A percentile compares a stretch with the other conserved stretches of the same genome.
Conservation (phyloP, 768 basidiomycete species). For the Suillus plorans region DNA sequence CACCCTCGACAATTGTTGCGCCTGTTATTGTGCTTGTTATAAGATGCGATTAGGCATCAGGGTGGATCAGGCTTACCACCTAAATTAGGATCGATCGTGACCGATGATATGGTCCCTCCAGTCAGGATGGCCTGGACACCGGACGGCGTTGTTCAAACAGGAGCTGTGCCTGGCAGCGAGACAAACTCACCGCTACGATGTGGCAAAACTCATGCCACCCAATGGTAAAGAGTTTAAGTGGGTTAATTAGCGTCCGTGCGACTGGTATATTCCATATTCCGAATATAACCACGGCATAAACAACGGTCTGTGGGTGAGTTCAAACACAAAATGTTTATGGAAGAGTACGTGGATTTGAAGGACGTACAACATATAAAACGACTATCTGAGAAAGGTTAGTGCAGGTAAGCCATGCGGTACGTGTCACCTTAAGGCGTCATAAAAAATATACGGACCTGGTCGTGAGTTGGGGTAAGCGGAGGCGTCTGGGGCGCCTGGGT, state of each 20-base stretch:
- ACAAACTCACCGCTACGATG: slow-evolving; percentile 61
- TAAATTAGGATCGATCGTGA: slow-evolving; percentile 82
- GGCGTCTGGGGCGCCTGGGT: slow-evolving; percentile 34
- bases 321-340: slow-evolving; percentile 7
- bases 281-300: slow-evolving; percentile 84
- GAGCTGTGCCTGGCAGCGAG: slow-evolving; percentile 9
- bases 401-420: slow-evolving; percentile 23
- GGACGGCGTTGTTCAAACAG: not conserved
- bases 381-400: slow-evolving; percentile 50
- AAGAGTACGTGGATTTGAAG: slow-evolving; percentile 13
- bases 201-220: slow-evolving; percentile 91
- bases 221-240: slow-evolving; percentile 84
- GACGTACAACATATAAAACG: slow-evolving; percentile 72
- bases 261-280: slow-evolving; percentile 88
- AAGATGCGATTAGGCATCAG: not conserved
- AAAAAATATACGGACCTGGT: slow-evolving; percentile 55
- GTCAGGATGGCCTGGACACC: slow-evolving; percentile 65
- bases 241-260: slow-evolving; percentile 74
- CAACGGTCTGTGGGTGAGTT: slow-evolving; percentile 57
- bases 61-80: slow-evolving; percentile 57
- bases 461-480: slow-evolving; percentile 61
- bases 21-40: slow-evolving; percentile 8
- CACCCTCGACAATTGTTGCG: slow-evolving; percentile 66
- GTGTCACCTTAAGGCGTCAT: slow-evolving; percentile 17
- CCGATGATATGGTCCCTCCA: slow-evolving; percentile 73